Conservation (phyloP, 768 basidiomycete species). For the Kwoniella dendrophila region DNA sequence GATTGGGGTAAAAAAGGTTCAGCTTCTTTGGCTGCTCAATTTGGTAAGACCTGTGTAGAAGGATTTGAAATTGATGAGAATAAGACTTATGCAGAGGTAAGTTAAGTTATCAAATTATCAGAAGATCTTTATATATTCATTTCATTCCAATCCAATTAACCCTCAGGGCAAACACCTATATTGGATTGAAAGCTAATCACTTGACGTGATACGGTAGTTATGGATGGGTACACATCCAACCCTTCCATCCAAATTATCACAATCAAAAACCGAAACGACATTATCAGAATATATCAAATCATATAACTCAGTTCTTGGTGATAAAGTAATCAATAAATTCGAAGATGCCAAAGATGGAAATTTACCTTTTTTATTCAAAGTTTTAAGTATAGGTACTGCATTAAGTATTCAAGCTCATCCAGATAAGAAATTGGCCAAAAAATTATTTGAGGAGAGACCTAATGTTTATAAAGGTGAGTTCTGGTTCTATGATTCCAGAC, state of each 20-base stretch:
- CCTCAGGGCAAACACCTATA: too few species aligned
- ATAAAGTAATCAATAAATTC: constrained; percentile 58
- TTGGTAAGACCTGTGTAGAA: constrained; percentile 66
- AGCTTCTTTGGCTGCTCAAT: constrained; percentile 83
- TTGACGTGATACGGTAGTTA: constrained; percentile 61
- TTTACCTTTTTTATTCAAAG: constrained; percentile 89
- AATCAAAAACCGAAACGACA: constrained; percentile 56
- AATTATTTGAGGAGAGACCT: constrained; percentile 68
- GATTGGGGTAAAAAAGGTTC: constrained; percentile 91
- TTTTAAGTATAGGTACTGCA: constrained; percentile 84
- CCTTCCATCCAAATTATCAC: constrained; percentile 66
- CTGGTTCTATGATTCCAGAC: too few species aligned
- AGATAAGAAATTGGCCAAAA: constrained; percentile 77
- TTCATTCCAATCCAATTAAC: too few species aligned
- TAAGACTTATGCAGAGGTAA: constrained; percentile 89
- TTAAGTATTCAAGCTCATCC: constrained; percentile 91
- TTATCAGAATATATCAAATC: constrained; percentile 66
- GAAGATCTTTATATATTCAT: too few species aligned
- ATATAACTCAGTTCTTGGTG: constrained; percentile 72
- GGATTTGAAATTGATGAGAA: constrained; percentile 70
- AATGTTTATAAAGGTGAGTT: constrained; percentile 87
- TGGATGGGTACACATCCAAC: constrained; percentile 99
- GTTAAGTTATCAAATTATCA: constrained; percentile 31
- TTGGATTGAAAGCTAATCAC: too few species aligned
- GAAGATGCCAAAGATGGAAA: constrained; percentile 68